Conservation (phyloP, 345 rosid species). For the Trapa bicornis region DNA sequence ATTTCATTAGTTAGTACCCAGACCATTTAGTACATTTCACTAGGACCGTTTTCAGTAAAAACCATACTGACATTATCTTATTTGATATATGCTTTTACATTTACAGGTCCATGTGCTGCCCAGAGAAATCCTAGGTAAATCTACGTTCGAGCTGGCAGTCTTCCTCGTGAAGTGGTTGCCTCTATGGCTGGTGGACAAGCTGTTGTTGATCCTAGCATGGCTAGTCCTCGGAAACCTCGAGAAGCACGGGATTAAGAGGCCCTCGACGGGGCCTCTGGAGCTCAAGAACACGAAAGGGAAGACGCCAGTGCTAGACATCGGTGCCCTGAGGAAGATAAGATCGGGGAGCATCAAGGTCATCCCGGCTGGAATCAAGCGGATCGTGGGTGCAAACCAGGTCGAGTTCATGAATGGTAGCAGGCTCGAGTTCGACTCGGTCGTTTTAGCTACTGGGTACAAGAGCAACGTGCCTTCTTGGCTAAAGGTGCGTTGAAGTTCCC, state of each 20-base stretch:
- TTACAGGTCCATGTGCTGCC: conserved; percentile 48
- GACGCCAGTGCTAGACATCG: conserved; percentile 74
- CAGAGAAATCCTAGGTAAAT: conserved; percentile 48
- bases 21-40: too few species aligned
- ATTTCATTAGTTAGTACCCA: too few species aligned
- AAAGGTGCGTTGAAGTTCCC: conserved; percentile 5
- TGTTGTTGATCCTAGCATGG: conserved; percentile 40
- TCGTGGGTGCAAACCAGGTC: conserved; percentile 29
- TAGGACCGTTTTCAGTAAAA: too few species aligned
- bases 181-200: conserved; percentile 62
- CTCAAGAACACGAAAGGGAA: conserved; percentile 51
- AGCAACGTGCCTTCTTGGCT: conserved; percentile 58
- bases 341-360: conserved; percentile 62
- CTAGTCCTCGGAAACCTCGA: conserved; percentile 42
- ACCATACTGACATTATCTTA: too few species aligned
- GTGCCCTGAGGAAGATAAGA: conserved; percentile 54
- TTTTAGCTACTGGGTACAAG: conserved; percentile 69
- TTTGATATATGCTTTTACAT: too few species aligned
- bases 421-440: conserved; percentile 44
- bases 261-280: conserved; percentile 53
- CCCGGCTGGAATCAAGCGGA: conserved; percentile 45
- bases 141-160: conserved; percentile 50
- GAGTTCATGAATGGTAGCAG: conserved; percentile 48
- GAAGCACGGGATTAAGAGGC: conserved; percentile 53
- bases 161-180: conserved; percentile 59